These are phyloP conservation scores for Peterozyma xylosa DNA, from an alignment of 805 yeast species.

Conservation along the genomic window DNA sequence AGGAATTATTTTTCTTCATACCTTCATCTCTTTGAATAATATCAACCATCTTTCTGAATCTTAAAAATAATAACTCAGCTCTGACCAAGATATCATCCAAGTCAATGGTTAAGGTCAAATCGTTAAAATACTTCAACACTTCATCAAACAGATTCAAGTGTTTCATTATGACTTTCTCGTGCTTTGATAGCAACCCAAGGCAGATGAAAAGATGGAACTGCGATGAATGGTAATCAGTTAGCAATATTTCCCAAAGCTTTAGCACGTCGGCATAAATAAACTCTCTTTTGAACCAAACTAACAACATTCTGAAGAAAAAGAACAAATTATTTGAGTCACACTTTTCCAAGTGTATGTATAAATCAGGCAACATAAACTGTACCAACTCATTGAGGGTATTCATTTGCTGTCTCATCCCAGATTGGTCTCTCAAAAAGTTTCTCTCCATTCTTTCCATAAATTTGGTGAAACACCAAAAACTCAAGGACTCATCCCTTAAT, in stretches of 20 bases:
- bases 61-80: constrained; percentile 74
- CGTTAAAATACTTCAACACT: constrained; percentile 88
- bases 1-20: constrained; percentile 15
- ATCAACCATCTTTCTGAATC: constrained; percentile 73
- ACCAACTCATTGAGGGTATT: constrained; percentile 72
- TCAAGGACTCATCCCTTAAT: constrained; percentile 60
- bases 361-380: constrained; percentile 83
- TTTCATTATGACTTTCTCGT: constrained; percentile 68
- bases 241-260: constrained; percentile 84
- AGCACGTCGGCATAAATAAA: constrained; percentile 71
- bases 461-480: constrained; percentile 84
- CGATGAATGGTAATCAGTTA: constrained; percentile 81
- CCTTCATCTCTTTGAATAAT: constrained; percentile 56
- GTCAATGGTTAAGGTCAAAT: constrained; percentile 69
- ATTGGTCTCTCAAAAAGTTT: constrained; percentile 83
- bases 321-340: constrained; percentile 88
- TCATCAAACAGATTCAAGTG: constrained; percentile 81
- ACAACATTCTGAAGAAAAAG: constrained; percentile 89
- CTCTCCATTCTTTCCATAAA: constrained; percentile 96
- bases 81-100: constrained; percentile 74
- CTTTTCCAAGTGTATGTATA: constrained; percentile 74
- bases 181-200: constrained; percentile 81
- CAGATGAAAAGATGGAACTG: constrained; percentile 88
- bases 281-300: constrained; percentile 95
- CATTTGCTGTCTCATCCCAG: constrained; percentile 91